Evolutionary conservation across 495 filamentous ascomycete genomes (phyloP).

Genomic region (Penicillium atrosanguineum): DNA sequence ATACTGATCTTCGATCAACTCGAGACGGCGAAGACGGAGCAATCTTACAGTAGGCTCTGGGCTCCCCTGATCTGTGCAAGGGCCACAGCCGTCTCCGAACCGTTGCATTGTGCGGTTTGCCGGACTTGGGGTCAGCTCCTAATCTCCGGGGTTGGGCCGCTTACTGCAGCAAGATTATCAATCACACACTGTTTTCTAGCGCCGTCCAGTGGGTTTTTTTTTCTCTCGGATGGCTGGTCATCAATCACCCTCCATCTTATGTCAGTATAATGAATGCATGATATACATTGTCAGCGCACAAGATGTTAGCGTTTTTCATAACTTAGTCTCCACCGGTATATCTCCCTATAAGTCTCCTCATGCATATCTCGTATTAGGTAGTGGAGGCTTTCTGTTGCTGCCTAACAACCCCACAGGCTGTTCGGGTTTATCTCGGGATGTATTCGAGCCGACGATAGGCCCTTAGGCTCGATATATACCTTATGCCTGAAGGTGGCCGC

Average conservation of each 20-base stretch:
- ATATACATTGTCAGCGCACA: not conserved
- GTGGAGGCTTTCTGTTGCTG: too few relatives aligned
- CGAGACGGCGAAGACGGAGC: not conserved
- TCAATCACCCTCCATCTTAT: not conserved
- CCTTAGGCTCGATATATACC: too few relatives aligned
- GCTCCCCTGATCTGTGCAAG: not conserved
- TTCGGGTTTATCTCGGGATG: not conserved
- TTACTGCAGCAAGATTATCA: not conserved
- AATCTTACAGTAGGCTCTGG: not conserved
- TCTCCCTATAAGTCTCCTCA: not conserved
- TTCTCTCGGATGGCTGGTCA: too few relatives aligned
- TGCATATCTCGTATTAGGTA: not conserved
- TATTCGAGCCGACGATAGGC: too few relatives aligned
- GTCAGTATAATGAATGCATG: not conserved
- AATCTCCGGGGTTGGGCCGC: not conserved
- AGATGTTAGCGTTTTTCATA: not conserved
- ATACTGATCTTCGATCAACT: not conserved
- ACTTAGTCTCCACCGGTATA: too few relatives aligned
- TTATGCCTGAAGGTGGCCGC: too few relatives aligned
- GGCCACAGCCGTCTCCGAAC: constrained; percentile 3
- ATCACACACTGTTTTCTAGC: not conserved
- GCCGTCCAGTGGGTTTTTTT: not conserved
- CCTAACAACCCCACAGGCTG: too few relatives aligned
- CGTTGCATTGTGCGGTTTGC: not conserved
- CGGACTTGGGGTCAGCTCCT: not conserved